Evolutionary conservation across 2,329 filamentous ascomycete genomes (phyloP), one percentile per base, ranked within the genome.

Genomic region (Pseudohalonectria lignicola): DNA sequence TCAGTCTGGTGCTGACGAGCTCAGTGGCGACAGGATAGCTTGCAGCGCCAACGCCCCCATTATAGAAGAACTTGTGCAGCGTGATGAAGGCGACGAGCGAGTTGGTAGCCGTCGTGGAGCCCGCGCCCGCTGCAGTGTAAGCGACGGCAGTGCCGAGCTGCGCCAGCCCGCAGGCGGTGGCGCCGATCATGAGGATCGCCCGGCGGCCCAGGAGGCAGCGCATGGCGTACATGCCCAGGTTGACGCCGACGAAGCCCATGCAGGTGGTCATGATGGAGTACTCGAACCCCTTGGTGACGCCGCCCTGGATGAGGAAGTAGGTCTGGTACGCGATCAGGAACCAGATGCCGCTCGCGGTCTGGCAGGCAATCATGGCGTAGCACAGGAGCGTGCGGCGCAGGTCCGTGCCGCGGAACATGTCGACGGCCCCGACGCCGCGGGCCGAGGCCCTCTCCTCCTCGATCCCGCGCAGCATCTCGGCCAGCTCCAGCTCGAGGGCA

Each of bases 11-110:
- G 43, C 62, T 64, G 3, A 63, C 59, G 12, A 63, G 50, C 49
- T 69, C 64, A 0, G 60, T 62, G 2, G 61, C 52, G 4, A 65
- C 58, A 1, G 60, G 59, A 36, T 61, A 66, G 33, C 56, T 59
- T 2, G 62, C 57, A 2, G 60, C 55, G 3, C 60, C 61, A 5
- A 61, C 59, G 31, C 61, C 60, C 1, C 53, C 53, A 28, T 31
- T 52, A 26, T 60, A 60, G 36, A 55, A 55, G 39, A 59, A 57
- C 2, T 45, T 51, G 34, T 57, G 57, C 7, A 60, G 37, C 0
- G 51, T 49, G 4, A 49, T 54, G 37, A 54, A 57, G 3, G 54
- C 52, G 6, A 60, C 43, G 1, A 59, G 48, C 8, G 52, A 49
- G 25, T 51, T 49, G 1, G 46, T 54, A 1, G 51, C 44, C 9